phyloP scores from a whole-genome alignment of 352 stramenopile species.

The Globisporangium recalcitrans region DNA sequence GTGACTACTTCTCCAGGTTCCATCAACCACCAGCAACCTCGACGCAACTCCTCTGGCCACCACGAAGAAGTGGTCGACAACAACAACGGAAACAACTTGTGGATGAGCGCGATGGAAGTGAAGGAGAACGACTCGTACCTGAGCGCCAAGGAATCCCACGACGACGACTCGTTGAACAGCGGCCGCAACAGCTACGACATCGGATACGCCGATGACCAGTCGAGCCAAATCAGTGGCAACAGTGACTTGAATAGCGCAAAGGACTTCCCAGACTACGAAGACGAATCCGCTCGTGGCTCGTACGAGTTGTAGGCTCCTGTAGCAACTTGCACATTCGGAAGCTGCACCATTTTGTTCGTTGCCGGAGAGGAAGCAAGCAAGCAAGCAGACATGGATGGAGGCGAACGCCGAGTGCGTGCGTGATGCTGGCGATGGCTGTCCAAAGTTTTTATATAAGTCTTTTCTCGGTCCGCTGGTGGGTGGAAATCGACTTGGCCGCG shows the following conservation, averaged over 20 bases:
- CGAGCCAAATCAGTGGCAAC: constrained; percentile 60
- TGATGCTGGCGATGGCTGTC: background rate
- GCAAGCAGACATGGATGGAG: constrained; percentile 1
- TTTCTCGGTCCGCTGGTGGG: constrained; percentile 7
- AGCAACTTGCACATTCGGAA: constrained; percentile 2
- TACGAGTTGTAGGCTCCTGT: constrained; percentile 63
- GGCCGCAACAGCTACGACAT: constrained; percentile 67
- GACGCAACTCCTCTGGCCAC: constrained; percentile 17
- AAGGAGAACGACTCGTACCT: constrained; percentile 74
- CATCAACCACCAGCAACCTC: constrained; percentile 19
- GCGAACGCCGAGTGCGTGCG: background rate
- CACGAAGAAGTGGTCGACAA: constrained; percentile 22
- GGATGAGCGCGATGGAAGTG: constrained; percentile 77
- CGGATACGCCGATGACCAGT: constrained; percentile 43
- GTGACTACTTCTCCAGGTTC: constrained; percentile 54
- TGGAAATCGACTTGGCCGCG: constrained; percentile 6
- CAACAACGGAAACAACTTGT: constrained; percentile 50
- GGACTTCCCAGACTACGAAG: constrained; percentile 70
- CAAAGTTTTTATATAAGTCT: constrained; percentile 16
- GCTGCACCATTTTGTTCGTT: background rate
- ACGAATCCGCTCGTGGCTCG: constrained; percentile 66
- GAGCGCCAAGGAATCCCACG: constrained; percentile 45
- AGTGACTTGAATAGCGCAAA: constrained; percentile 59
- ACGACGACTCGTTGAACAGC: constrained; percentile 33
- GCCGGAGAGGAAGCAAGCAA: background rate